These are phyloP conservation scores for Atalantia buxifolia DNA, from an alignment of 345 rosid species.

Conservation along the genomic window DNA sequence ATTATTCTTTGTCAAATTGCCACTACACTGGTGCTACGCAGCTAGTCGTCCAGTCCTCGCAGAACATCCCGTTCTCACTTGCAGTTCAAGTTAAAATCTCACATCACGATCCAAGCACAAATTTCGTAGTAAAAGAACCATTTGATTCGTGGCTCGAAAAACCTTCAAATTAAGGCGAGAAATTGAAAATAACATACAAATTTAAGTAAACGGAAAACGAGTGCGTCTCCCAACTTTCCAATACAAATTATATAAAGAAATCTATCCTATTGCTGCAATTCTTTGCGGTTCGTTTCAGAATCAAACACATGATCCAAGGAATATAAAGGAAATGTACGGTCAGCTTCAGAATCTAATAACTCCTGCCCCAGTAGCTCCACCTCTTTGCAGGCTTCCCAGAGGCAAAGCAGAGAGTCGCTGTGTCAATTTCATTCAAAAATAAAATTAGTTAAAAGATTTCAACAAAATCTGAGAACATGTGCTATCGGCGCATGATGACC, in stretches of 20 bases:
- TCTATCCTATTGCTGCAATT: background rate
- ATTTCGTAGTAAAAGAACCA: background rate
- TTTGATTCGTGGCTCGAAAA: background rate
- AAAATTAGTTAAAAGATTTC: background rate
- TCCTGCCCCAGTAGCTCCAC: slow-evolving; percentile 99
- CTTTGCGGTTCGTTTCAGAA: background rate
- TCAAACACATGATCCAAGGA: background rate
- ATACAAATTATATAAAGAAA: slow-evolving; percentile 2
- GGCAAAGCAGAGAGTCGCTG: slow-evolving; percentile 86
- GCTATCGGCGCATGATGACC: background rate
- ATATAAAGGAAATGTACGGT: background rate
- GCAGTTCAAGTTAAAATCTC: background rate
- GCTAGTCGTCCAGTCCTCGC: too few relatives aligned
- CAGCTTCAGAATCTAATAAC: slow-evolving; percentile 44
- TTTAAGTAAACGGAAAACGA: background rate
- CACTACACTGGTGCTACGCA: too few relatives aligned
- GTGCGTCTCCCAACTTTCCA: background rate
- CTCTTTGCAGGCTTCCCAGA: slow-evolving; percentile 89
- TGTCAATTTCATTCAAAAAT: background rate
- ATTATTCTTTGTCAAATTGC: too few relatives aligned
- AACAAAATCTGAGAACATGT: background rate
- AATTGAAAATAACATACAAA: background rate
- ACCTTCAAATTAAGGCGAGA: background rate
- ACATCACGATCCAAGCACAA: background rate
- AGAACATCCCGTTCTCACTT: background rate